Conservation (phyloP, 805 yeast species). For the Cyberlindnera euphorbiiphila region DNA sequence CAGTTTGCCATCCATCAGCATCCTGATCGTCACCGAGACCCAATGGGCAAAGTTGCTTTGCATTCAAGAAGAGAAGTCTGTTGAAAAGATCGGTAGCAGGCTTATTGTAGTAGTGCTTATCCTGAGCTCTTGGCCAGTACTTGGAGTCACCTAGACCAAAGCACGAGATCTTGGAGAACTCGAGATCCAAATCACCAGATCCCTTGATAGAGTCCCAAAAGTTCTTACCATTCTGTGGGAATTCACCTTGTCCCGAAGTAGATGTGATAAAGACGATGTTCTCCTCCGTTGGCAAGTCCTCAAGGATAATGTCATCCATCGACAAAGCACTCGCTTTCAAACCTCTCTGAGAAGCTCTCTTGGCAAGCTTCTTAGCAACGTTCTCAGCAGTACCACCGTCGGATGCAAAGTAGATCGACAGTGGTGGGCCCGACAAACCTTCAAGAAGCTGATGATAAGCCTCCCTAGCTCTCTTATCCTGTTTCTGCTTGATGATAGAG, state of each 20-base stretch:
- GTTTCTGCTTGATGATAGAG: constrained; percentile 53
- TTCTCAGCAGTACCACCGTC: constrained; percentile 92
- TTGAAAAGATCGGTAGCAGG: constrained; percentile 74
- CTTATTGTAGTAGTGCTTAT: constrained; percentile 88
- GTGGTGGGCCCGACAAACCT: constrained; percentile 84
- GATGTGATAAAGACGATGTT: constrained; percentile 63
- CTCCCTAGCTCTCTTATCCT: constrained; percentile 63
- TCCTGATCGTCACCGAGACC: constrained; percentile 98
- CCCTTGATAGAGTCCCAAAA: constrained; percentile 74
- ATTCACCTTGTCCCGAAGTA: constrained; percentile 93
- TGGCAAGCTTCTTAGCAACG: constrained; percentile 61
- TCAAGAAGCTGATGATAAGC: constrained; percentile 76
- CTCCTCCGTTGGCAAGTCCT: constrained; percentile 47
- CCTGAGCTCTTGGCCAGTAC: constrained; percentile 98
- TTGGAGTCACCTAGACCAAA: constrained; percentile 94
- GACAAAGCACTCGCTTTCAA: constrained; percentile 46
- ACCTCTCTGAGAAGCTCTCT: constrained; percentile 52
- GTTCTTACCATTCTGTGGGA: constrained; percentile 72
- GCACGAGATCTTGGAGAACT: constrained; percentile 61
- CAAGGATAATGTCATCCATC: constrained; percentile 59
- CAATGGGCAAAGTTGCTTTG: constrained; percentile 62
- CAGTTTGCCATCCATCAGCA: constrained; percentile 92
- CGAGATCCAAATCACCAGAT: constrained; percentile 64
- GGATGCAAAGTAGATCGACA: constrained; percentile 78
- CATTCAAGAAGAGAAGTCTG: constrained; percentile 68